A percentile compares a stretch with the other conserved stretches of the same genome.
Evolutionary conservation across 305 asterid species (phyloP).

Genomic region (Fraxinus floribunda): DNA sequence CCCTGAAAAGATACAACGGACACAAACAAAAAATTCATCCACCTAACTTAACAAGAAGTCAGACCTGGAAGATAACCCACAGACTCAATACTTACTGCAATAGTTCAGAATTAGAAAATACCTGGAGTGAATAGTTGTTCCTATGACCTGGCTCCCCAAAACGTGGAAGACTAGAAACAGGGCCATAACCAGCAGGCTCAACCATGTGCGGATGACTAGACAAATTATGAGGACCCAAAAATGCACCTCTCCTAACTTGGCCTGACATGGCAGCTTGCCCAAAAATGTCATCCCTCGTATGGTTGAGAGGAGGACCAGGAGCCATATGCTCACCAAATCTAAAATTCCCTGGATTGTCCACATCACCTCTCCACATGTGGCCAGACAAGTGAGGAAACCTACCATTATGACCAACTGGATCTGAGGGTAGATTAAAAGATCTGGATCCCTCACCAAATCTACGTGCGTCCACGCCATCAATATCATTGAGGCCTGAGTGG

Average conservation of each 20-base stretch:
- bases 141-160: conserved; percentile 64
- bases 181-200: conserved; percentile 52
- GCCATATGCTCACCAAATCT: conserved; percentile 57
- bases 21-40: conserved; percentile 9
- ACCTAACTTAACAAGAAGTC: not conserved
- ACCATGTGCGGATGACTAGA: conserved; percentile 43
- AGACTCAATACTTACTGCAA: conserved; percentile 47
- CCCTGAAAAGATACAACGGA: conserved; percentile 45
- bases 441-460: conserved; percentile 66
- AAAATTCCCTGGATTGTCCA: conserved; percentile 50
- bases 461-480: conserved; percentile 49
- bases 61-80: conserved; percentile 9
- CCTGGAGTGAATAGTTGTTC: conserved; percentile 57
- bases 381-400: conserved; percentile 55
- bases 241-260: conserved; percentile 45
- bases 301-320: conserved; percentile 46
- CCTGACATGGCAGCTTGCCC: conserved; percentile 54
- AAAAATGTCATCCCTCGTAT: conserved; percentile 40
- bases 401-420: conserved; percentile 51
- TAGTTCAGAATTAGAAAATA: conserved; percentile 44
- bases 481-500: conserved; percentile 41
- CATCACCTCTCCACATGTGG: conserved; percentile 51
- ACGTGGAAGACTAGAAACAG: conserved; percentile 51
- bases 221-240: conserved; percentile 49
- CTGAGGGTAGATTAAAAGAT: conserved; percentile 45